These are phyloP conservation scores for Cardiospermum halicacabum DNA, from an alignment of 345 rosid genomes.

Conservation along the genomic window DNA sequence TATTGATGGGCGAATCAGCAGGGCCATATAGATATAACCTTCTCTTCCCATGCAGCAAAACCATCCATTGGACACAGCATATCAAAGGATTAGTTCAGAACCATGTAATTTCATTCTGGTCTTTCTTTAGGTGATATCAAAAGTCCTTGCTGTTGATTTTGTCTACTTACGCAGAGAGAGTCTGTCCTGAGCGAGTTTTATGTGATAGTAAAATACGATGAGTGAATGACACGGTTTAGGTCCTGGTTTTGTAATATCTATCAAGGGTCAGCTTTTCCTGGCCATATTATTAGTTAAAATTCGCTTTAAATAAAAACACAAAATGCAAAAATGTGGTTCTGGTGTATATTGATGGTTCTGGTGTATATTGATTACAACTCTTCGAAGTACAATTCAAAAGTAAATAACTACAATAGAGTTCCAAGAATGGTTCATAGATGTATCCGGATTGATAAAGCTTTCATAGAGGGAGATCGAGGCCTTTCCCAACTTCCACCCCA, in stretches of 20 bases:
- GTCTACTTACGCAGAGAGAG: background rate
- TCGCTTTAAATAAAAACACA: too few species aligned
- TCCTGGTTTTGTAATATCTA: background rate
- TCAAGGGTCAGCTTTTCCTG: background rate
- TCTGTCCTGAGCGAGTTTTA: background rate
- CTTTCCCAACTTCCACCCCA: conserved; percentile 82
- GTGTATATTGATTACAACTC: background rate
- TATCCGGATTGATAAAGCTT: background rate
- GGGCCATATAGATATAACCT: conserved; percentile 38
- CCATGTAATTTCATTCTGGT: background rate
- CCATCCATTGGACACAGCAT: background rate
- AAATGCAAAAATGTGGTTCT: background rate
- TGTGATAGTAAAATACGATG: background rate
- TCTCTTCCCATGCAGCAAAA: background rate
- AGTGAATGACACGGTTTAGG: background rate
- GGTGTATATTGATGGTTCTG: background rate
- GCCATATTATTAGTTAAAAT: background rate
- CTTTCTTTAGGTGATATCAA: background rate
- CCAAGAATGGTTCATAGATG: background rate
- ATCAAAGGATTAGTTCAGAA: background rate
- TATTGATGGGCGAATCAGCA: conserved; percentile 60
- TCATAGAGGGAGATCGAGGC: conserved; percentile 81
- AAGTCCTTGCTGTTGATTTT: background rate
- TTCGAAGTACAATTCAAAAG: background rate
- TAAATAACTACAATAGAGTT: background rate